phyloP scores from a whole-genome alignment of 2,329 filamentous ascomycete genomes.

The Claviceps humidiphila region DNA sequence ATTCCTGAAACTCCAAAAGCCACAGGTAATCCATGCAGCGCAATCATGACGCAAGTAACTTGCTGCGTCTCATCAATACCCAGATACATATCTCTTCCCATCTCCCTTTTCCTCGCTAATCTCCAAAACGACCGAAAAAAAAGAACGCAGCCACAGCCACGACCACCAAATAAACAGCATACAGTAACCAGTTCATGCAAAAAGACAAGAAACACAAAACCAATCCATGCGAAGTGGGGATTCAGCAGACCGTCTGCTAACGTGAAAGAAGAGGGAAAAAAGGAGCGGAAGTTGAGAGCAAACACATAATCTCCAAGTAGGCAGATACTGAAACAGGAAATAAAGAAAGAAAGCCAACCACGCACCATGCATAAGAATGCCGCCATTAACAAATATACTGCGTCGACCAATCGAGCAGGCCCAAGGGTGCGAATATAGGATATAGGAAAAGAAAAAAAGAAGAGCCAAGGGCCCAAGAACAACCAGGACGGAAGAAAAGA shows the following conservation, averaged over 20 bases:
- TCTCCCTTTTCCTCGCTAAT: no score
- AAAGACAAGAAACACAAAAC: not conserved
- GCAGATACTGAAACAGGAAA: not conserved
- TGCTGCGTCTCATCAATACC: not conserved
- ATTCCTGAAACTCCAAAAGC: no score
- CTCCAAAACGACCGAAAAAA: no score
- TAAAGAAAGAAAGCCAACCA: not conserved
- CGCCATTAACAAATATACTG: not conserved
- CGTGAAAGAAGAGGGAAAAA: not conserved
- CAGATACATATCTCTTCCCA: no score
- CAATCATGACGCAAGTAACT: not conserved
- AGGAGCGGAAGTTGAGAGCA: not conserved
- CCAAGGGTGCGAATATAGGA: not conserved
- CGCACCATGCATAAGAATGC: not conserved
- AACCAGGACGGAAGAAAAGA: not conserved
- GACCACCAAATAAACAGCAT: no score
- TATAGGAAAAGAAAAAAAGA: not conserved
- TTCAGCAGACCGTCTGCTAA: not conserved
- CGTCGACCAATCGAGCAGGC: not conserved
- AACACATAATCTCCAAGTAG: not conserved
- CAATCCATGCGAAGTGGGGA: not conserved
- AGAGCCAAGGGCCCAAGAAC: not conserved
- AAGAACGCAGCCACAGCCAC: no score
- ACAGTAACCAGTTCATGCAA: no score
- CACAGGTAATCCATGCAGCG: not conserved